Conservation (phyloP, 140 eudicot species). For the Cichorium intybus region DNA sequence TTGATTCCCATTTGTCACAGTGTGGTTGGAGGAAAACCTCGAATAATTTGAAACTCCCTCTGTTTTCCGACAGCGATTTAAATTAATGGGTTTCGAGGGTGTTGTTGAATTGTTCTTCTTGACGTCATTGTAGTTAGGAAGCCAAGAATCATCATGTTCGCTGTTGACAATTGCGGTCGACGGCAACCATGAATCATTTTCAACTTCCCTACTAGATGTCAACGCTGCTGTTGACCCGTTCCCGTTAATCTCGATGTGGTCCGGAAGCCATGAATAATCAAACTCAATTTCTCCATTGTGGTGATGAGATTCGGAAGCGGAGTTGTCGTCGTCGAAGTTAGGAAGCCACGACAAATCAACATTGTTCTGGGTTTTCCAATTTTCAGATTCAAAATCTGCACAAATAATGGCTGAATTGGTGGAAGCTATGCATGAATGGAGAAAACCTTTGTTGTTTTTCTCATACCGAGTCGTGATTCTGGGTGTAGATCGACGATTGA, state of each 20-base stretch:
- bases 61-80: not conserved
- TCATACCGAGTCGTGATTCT: not conserved
- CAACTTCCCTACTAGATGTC: not conserved
- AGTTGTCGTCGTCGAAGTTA: slow-evolving; percentile 7
- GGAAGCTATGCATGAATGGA: not conserved
- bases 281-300: slow-evolving; percentile 19
- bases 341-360: slow-evolving; percentile 32
- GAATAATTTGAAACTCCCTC: not conserved
- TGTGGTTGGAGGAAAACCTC: not conserved
- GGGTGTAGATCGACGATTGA: slow-evolving; percentile 9
- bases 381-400: not conserved
- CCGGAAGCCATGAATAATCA: slow-evolving; percentile 31
- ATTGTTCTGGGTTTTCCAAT: slow-evolving; percentile 1
- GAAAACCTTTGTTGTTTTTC: not conserved
- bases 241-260: not conserved
- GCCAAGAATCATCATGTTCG: not conserved
- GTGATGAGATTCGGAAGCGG: slow-evolving; percentile 16
- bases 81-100: not conserved
- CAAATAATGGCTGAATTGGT: not conserved
- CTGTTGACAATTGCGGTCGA: not conserved
- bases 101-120: not conserved
- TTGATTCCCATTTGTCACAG: not conserved
- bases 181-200: slow-evolving; percentile 19
- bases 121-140: not conserved
- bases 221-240: not conserved